Evolutionary conservation across 306 rosid species (phyloP).

Genomic region (Prunus campanulata): DNA sequence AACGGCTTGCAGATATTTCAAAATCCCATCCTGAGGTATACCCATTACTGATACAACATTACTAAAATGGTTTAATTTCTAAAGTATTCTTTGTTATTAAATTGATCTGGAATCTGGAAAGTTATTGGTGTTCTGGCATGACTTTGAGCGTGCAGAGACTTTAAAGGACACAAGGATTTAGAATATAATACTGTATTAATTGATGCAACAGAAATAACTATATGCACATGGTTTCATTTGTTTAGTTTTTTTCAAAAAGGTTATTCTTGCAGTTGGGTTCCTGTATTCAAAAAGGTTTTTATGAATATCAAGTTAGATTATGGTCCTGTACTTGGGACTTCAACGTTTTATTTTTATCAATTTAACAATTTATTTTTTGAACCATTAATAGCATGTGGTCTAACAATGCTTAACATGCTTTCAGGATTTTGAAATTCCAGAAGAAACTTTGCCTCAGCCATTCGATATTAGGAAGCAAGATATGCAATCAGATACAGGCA

Average conservation of each 20-base stretch:
- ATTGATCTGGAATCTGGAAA: not conserved
- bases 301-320: not conserved
- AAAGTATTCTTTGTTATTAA: not conserved
- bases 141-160: not conserved
- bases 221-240: too few relatives aligned
- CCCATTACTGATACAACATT: not conserved
- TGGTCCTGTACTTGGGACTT: not conserved
- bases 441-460: constrained; percentile 62
- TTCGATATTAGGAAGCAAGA: constrained; percentile 39
- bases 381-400: constrained; percentile 2
- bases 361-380: not conserved
- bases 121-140: not conserved
- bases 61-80: not conserved
- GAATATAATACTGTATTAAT: too few relatives aligned
- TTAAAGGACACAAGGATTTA: too few relatives aligned
- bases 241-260: too few relatives aligned
- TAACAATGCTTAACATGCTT: constrained; percentile 21
- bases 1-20: constrained; percentile 40
- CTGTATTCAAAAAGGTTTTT: not conserved
- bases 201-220: too few relatives aligned
- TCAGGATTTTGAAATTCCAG: constrained; percentile 73
- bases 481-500: not conserved
- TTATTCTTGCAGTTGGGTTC: too few relatives aligned
- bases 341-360: not conserved
- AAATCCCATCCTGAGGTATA: constrained; percentile 68